Percentiles rank a stretch among this genome's conserved stretches.
These are phyloP conservation scores for Tulasnella calospora DNA, from an alignment of 768 basidiomycete genomes.

Conservation along the genomic window DNA sequence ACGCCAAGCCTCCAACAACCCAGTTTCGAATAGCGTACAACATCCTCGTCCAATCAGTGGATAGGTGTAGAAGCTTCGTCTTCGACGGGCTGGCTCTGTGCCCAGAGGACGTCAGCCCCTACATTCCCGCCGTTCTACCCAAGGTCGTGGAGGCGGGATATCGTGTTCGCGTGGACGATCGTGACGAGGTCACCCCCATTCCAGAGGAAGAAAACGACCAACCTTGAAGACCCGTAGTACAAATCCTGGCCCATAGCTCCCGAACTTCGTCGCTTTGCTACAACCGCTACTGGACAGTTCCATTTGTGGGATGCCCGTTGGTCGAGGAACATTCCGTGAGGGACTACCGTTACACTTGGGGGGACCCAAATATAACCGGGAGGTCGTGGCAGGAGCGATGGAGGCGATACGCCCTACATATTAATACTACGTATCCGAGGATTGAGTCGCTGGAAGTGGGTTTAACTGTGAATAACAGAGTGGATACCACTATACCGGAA, in stretches of 20 bases:
- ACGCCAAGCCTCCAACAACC: not conserved
- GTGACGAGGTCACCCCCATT: not conserved
- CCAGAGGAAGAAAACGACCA: not conserved
- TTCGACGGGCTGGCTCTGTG: not conserved
- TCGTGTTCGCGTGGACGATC: not conserved
- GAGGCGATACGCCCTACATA: too few species aligned
- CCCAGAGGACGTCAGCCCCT: not conserved
- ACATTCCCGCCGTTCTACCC: not conserved
- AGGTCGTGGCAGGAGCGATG: too few species aligned
- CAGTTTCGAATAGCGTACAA: not conserved
- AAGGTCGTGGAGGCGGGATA: not conserved
- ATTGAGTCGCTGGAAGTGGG: too few species aligned
- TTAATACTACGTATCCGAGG: too few species aligned
- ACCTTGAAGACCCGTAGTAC: not conserved
- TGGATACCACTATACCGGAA: too few species aligned
- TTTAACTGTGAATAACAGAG: too few species aligned
- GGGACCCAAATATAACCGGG: too few species aligned
- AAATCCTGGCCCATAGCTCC: not conserved
- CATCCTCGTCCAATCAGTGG: not conserved
- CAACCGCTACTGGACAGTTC: not conserved
- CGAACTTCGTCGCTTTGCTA: not conserved
- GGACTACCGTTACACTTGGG: too few species aligned
- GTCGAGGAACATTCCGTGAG: too few species aligned
- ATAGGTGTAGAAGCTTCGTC: not conserved
- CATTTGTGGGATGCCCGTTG: too few species aligned